phyloP scores from a whole-genome alignment of 2,329 filamentous ascomycete species.

The Calonectria pseudoreteaudii region DNA sequence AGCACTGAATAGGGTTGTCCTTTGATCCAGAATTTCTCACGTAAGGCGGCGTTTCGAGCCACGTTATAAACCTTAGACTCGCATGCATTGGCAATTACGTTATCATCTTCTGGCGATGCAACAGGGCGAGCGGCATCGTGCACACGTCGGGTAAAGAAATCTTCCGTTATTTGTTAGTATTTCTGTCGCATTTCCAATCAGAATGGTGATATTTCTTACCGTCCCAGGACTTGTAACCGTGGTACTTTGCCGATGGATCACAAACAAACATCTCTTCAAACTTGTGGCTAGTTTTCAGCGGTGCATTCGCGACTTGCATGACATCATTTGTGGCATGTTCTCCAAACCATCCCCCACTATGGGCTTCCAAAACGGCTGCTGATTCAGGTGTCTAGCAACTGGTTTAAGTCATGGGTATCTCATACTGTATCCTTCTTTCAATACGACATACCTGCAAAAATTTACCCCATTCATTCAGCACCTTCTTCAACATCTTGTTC shows the following conservation, averaged over 20 bases:
- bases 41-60: constrained; percentile 60
- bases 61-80: constrained; percentile 71
- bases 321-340: constrained; percentile 60
- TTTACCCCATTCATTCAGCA: constrained; percentile 69
- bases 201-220: background rate
- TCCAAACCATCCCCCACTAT: constrained; percentile 67
- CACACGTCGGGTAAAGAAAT: background rate
- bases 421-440: background rate
- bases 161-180: background rate
- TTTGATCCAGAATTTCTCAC: constrained; percentile 77
- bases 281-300: constrained; percentile 54
- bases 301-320: constrained; percentile 63
- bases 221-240: constrained; percentile 62
- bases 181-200: background rate
- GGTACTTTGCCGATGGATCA: constrained; percentile 63
- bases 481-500: constrained; percentile 64
- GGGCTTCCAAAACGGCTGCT: constrained; percentile 59
- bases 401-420: constrained; percentile 43
- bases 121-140: constrained; percentile 64
- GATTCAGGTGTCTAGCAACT: constrained; percentile 57
- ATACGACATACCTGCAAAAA: constrained; percentile 56
- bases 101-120: constrained; percentile 64
- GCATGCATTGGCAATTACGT: constrained; percentile 71
- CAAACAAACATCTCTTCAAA: constrained; percentile 74
- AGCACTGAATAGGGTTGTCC: constrained; percentile 74